phyloP scores from a whole-genome alignment of 2,329 filamentous ascomycete genomes.

The Trichoderma sp. region DNA sequence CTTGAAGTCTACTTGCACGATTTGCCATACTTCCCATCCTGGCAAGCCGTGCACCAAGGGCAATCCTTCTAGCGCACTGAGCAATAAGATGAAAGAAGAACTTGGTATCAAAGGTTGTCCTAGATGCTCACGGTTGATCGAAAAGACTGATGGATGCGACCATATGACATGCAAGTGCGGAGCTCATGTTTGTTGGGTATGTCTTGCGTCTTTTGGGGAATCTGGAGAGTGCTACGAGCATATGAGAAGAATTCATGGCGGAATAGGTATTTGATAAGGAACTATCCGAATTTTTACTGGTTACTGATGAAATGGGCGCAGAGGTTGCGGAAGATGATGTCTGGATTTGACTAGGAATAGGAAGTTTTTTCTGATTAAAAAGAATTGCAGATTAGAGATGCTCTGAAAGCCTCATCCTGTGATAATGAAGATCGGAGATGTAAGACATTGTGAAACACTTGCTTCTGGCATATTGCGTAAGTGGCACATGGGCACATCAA shows the following conservation, averaged over 20 bases:
- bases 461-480: neutral
- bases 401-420: neutral
- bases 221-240: neutral
- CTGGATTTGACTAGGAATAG: neutral
- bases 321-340: neutral
- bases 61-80: constrained; percentile 29
- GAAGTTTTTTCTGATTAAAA: neutral
- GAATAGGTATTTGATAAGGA: neutral
- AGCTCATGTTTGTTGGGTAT: constrained; percentile 52
- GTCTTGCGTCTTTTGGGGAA: constrained; percentile 31
- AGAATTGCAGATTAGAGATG: neutral
- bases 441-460: neutral
- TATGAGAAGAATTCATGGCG: neutral
- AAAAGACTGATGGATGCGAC: constrained; percentile 49
- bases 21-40: constrained; percentile 38
- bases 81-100: constrained; percentile 35
- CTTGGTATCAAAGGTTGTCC: constrained; percentile 45
- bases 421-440: neutral
- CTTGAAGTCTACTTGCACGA: constrained; percentile 36
- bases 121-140: constrained; percentile 41
- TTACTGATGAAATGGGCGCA: neutral
- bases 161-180: constrained; percentile 48
- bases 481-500: neutral
- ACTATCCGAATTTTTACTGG: neutral
- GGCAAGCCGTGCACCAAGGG: constrained; percentile 34